Evolutionary conservation across 2,329 filamentous ascomycete species (phyloP).

Genomic region (Paecilomyces formosus): DNA sequence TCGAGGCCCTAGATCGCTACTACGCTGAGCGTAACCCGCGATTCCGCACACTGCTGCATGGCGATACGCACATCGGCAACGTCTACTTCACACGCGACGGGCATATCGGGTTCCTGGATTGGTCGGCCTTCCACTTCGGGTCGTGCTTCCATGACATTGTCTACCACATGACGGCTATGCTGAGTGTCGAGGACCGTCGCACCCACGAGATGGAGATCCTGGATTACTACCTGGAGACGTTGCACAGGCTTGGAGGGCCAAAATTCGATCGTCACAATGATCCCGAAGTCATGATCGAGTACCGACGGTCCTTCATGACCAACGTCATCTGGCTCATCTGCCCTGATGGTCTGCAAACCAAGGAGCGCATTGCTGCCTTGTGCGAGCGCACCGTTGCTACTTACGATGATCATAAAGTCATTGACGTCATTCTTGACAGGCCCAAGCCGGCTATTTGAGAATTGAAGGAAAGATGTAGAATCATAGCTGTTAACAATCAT

Average conservation of each 20-base stretch:
- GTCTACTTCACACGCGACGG: neutral
- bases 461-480: neutral
- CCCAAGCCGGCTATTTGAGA: neutral
- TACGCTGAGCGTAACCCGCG: neutral
- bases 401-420: neutral
- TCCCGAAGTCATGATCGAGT: neutral
- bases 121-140: neutral
- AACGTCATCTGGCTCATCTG: neutral
- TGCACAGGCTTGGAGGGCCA: neutral
- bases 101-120: neutral
- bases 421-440: neutral
- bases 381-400: neutral
- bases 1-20: neutral
- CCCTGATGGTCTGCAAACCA: neutral
- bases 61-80: neutral
- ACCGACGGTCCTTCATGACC: neutral
- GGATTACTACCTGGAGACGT: neutral
- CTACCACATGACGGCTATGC: neutral
- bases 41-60: neutral
- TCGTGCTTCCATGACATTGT: conserved; percentile 1
- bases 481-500: neutral
- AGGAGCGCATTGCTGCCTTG: neutral
- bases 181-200: neutral
- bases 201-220: neutral
- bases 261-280: neutral